phyloP scores from a whole-genome alignment of 306 rosid genomes.

The Canavalia ensiformis region DNA sequence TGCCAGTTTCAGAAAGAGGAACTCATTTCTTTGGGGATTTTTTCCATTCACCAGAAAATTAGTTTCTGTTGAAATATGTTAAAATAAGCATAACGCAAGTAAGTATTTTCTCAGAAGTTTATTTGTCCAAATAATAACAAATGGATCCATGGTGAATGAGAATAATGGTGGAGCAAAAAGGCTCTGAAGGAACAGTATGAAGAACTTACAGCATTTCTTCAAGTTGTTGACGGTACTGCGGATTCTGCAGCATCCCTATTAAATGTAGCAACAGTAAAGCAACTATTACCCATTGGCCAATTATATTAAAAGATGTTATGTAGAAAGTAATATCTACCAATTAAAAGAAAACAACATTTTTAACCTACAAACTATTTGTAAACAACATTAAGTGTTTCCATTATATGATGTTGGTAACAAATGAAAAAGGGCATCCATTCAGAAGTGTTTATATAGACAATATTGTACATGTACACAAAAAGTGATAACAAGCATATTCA shows the following conservation, averaged over 20 bases:
- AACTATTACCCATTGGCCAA: conserved; percentile 36
- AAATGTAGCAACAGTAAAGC: conserved; percentile 33
- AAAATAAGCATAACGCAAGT: conserved; percentile 21
- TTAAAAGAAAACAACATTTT: conserved; percentile 36
- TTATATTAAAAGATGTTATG: conserved; percentile 19
- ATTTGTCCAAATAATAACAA: conserved; percentile 22
- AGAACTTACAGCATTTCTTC: conserved; percentile 95
- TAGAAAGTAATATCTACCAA: conserved; percentile 27
- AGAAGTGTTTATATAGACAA: conserved; percentile 10
- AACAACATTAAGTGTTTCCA: conserved; percentile 26
- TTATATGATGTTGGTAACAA: conserved; percentile 3
- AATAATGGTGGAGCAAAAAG: conserved; percentile 26
- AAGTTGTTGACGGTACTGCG: conserved; percentile 93
- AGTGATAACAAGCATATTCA: conserved; percentile 18
- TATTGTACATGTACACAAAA: conserved; percentile 16
- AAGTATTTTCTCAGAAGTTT: conserved; percentile 37
- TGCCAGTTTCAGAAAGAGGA: neutral
- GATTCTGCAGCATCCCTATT: conserved; percentile 97
- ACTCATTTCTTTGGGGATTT: neutral
- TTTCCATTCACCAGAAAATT: conserved; percentile 28
- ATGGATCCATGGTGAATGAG: neutral
- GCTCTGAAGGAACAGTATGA: conserved; percentile 20
- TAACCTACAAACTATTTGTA: conserved; percentile 26
- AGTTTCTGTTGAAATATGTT: neutral
- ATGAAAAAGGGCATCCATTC: conserved; percentile 8